Conservation (phyloP, 345 rosid genomes). For the Arabis alpina region DNA sequence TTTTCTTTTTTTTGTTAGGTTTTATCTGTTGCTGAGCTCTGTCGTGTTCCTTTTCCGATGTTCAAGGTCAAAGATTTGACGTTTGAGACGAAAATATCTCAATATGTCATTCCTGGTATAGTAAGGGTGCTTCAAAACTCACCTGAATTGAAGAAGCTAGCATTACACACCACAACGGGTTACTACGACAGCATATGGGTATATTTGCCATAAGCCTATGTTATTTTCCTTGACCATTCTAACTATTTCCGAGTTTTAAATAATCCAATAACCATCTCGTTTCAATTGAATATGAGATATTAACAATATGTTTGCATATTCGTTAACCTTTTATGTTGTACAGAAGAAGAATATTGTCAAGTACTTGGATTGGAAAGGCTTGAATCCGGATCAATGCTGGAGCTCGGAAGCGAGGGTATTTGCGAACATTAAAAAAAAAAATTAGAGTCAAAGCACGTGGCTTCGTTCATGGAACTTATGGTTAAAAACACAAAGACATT, state of each 20-base stretch:
- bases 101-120: constrained; percentile 30
- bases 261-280: neutral
- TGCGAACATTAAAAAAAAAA: no score
- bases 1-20: neutral
- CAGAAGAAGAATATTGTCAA: neutral
- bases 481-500: constrained; percentile 6
- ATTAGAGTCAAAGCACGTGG: constrained; percentile 2
- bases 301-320: neutral
- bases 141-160: constrained; percentile 32
- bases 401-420: neutral
- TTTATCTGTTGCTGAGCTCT: constrained; percentile 12
- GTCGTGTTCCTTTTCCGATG: no score
- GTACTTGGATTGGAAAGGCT: neutral
- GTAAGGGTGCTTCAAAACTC: constrained; percentile 30
- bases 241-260: neutral
- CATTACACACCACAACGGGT: neutral
- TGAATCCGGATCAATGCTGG: neutral
- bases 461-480: constrained; percentile 11
- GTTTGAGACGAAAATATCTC: neutral
- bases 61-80: constrained; percentile 20
- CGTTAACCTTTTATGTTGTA: neutral
- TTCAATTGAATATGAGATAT: neutral
- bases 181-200: neutral
- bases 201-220: no score
- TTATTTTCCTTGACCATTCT: neutral